Evolutionary conservation across 805 yeast species (phyloP), one percentile per base, ranked within the genome.

Genomic region (Yamadazyma kitorensis): DNA sequence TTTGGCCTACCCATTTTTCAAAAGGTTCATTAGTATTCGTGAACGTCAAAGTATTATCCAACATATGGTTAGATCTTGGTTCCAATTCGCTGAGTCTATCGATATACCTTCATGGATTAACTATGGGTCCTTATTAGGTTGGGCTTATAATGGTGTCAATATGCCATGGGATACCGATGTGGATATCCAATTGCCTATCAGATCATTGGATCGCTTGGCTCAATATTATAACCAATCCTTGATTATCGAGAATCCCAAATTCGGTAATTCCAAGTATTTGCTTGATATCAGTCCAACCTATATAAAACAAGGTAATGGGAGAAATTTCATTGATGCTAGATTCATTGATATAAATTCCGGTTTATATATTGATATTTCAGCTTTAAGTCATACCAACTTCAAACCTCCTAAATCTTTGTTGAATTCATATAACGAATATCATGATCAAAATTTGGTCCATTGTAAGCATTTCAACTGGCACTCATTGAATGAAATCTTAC

Each of bases 341-440:
- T 61, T 61, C 45, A 60, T 61, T 29, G 68, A 61, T 30, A 48
- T 57, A 4, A 52, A 55, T 32, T 47, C 62, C 9, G 76, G 75
- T 8, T 49, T 68, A 35, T 68, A 64, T 43, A 59, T 70, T 35
- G 77, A 71, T 46, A 63, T 71, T 4, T 57, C 70, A 12, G 70
- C 71, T 1, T 44, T 72, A 23, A 54, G 45, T 15, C 53, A 52
- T 34, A 43, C 60, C 28, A 44, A 54, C 48, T 43, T 34, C 29
- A 33, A 44, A 19, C 50, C 54, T 22, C 57, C 58, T 9, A 21
- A 26, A 3, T 31, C 25, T 3, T 40, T 44, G 16, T 26, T 24
- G 11, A 27, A 30, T 9, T 29, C 28, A 21, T 38, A 43, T 2
- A 34, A 35, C 7, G 43, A 40, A 14, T 39, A 43, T 22, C 35